Evolutionary conservation across 805 yeast genomes (phyloP).

Genomic region (Kazachstania kunashirensis): DNA sequence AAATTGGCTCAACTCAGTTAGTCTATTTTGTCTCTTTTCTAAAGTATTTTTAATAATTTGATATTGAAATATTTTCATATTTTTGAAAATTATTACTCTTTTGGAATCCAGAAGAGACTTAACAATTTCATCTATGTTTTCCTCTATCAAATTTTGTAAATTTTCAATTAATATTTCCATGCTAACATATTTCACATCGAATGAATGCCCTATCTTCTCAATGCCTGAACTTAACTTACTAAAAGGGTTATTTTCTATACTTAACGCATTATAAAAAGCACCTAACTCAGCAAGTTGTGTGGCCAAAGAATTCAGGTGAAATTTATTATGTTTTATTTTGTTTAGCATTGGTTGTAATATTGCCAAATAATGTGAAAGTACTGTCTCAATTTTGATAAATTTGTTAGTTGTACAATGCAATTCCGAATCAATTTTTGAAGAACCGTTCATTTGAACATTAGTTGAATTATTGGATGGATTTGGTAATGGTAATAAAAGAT

Average conservation of each 20-base stretch:
- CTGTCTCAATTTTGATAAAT: slow-evolving; percentile 26
- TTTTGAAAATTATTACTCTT: slow-evolving; percentile 49
- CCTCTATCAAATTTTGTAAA: slow-evolving; percentile 30
- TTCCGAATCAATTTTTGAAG: slow-evolving; percentile 1
- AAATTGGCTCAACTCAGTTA: slow-evolving; percentile 27
- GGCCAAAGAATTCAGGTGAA: slow-evolving; percentile 44
- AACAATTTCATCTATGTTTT: slow-evolving; percentile 31
- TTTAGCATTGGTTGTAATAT: slow-evolving; percentile 21
- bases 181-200: slow-evolving; percentile 60
- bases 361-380: slow-evolving; percentile 30
- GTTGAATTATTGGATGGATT: slow-evolving; percentile 21
- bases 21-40: slow-evolving; percentile 26
- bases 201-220: slow-evolving; percentile 79
- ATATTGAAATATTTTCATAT: slow-evolving; percentile 45
- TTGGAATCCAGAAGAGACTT: slow-evolving; percentile 29
- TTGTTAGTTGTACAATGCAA: slow-evolving; percentile 1
- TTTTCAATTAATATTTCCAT: slow-evolving; percentile 37
- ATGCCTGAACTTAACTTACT: slow-evolving; percentile 41
- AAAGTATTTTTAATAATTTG: slow-evolving; percentile 34
- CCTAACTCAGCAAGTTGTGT: slow-evolving; percentile 71
- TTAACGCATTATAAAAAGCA: slow-evolving; percentile 51
- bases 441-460: background rate
- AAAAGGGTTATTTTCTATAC: slow-evolving; percentile 40
- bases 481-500: slow-evolving; percentile 55
- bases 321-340: slow-evolving; percentile 21